Evolutionary conservation across 345 rosid genomes (phyloP), one percentile per base, ranked within the genome.

Genomic region (Bruguiera sexangula): DNA sequence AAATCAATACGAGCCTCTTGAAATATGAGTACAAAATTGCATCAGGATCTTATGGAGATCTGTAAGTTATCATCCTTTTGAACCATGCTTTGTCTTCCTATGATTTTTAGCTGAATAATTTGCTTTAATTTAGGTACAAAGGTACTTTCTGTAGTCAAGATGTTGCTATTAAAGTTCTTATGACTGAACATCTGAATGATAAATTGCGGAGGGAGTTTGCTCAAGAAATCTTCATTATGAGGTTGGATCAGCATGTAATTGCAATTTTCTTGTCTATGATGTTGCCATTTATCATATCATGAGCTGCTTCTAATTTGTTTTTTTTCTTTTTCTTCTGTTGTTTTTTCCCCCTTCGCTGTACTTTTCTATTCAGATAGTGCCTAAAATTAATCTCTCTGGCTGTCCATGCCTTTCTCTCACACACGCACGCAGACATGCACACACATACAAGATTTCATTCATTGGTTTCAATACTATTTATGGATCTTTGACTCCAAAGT

Each of bases 161-260:
- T 39, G 84, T 83, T 54, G 86, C 83, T 46, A 75, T 83, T 30
- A 83, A 83, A 78, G 73, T 75, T 46, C 68, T 83, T 53, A 69
- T 68, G 74, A 31, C 68, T 37, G 84, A 78, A 36, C 76, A 78
- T 53, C 65, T 75, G 65, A 67, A 72, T 68, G 72, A 77, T 43
- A 65, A 72, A 62, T 22, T 68, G 36, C 76, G 20, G 67, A 71
- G 65, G 62, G 86, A 83, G 71, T 83, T 83, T 70, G 63, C 79
- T 70, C 82, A 80, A 73, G 86, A 83, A 73, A 69, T 83, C 63
- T 70, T 67, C 27, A 83, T 83, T 62, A 58, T 83, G 86, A 83
- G 86, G 86, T 83, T 21, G 5, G 70, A 50, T 50, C 8, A 46
- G 11, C n/a, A 10, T 62, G 24, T 24, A 60, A 22, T 48, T 63